Evolutionary conservation across 495 filamentous ascomycete species (phyloP), one percentile per base, ranked within the genome.

Genomic region (Aspergillus indologenus): DNA sequence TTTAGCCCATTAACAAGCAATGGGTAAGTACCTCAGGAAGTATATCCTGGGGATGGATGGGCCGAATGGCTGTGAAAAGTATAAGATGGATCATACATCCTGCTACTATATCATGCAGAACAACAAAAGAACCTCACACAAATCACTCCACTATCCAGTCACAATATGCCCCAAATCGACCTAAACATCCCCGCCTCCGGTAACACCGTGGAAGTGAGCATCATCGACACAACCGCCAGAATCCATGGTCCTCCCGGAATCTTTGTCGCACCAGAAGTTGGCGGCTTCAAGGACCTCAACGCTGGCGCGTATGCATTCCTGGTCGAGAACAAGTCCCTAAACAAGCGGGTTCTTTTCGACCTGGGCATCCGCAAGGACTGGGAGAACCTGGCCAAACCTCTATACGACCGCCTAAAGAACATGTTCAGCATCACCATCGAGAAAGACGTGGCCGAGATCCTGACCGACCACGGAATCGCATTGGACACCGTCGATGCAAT

Each of bases 341-440:
- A n/a, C 4, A 4, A 17, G 26, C 47, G 47, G 12, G 19, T 50
- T 15, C 9, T 50, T 11, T 50, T 50, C 11, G 47, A 50, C 22
- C 21, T 50, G 19, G 47, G 47, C 11, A 21, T 50, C 21, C 47
- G 47, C 11, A 50, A 50, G 21, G 47, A 50, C 47, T 50, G 22
- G 22, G 8, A 50, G n/a, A 50, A 50, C 20, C n/a, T 17, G 7
- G 47, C 47, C 1, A 50, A 50, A 21, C 47, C 47, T 1, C 5
- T 50, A 5, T 26, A 26, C 9, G 47, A 50, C 5, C 19, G n/a
- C 17, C 47, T 50, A 3, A 26, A 24, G 3, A 17, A 22, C 1
- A 7, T 24, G 20, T 50, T 50, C 47, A 24, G 20, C 2, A 15
- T 50, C 47, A 17, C 23, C 21, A 12, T 50, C 11, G 5, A 17